Conservation (phyloP, 169 alveolate genomes). For the Cryptosporidium tyzzeri region DNA sequence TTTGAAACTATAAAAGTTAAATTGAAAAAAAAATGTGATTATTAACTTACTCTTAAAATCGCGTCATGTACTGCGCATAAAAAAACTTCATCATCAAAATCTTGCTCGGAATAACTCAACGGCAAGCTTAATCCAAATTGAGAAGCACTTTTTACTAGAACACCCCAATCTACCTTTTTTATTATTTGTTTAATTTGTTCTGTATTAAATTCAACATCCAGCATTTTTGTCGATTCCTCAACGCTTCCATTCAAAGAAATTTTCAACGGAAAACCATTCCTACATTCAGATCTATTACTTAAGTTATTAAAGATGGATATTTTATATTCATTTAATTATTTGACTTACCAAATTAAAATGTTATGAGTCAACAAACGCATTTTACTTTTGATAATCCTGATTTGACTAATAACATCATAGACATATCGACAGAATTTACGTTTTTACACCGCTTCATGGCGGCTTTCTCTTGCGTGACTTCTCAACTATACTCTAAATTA, state of each 20-base stretch:
- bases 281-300: slow-evolving; percentile 69
- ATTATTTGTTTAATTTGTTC: slow-evolving; percentile 67
- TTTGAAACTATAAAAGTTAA: slow-evolving; percentile 69
- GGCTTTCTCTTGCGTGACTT: slow-evolving; percentile 15
- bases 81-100: slow-evolving; percentile 77
- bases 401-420: background rate
- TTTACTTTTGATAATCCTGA: background rate
- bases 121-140: slow-evolving; percentile 77
- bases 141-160: slow-evolving; percentile 73
- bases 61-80: slow-evolving; percentile 69
- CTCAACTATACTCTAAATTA: background rate
- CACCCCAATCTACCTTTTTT: slow-evolving; percentile 80
- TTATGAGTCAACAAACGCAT: slow-evolving; percentile 81
- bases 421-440: background rate
- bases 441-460: slow-evolving; percentile 12
- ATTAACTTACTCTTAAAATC: slow-evolving; percentile 48
- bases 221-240: slow-evolving; percentile 46
- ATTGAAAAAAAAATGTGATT: slow-evolving; percentile 34
- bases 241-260: slow-evolving; percentile 27
- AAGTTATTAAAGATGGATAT: slow-evolving; percentile 28
- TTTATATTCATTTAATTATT: slow-evolving; percentile 51
- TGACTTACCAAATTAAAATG: slow-evolving; percentile 77
- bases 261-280: slow-evolving; percentile 60
- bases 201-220: slow-evolving; percentile 67
- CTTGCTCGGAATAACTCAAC: slow-evolving; percentile 67